Evolutionary conservation across 2,329 filamentous ascomycete species (phyloP), one percentile per base, ranked within the genome.

Genomic region (Penicillium decumbens): DNA sequence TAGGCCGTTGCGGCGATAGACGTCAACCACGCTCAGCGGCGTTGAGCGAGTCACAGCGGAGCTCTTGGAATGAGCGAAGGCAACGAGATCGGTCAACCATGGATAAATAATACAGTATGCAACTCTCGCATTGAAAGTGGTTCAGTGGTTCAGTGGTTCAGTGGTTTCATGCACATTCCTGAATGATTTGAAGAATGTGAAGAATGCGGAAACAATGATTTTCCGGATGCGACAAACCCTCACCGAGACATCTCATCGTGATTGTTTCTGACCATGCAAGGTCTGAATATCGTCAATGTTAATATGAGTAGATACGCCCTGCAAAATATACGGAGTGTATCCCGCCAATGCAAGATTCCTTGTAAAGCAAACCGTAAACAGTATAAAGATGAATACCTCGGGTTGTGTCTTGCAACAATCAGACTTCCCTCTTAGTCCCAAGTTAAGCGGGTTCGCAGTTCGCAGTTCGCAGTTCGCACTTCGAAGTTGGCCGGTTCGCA

Each of bases 81-180:
- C 54, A 56, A 50, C 48, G 33, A 32, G 32, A 18, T 18, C 15
- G 15, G 15, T 18, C 15, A 18, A 18, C 15, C 15, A 18, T 18
- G 15, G 15, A 18, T 18, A 18, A 18, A 18, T 18, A 18, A 18
- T 18, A 18, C 15, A 18, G 15, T 25, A 27, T 54, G 51, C 45
- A 49, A 54, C 47, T 49, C 43, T 55, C 37, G 43, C 49, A 49
- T 55, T n/a, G 37, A 49, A 45, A 52, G 46, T 51, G 45, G 52
- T 18, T 38, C 37, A 25, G 27, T 27, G 15, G 39, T 10, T n/a
- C n/a, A 15, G 30, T 15, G n/a, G 32, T 18, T 7, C 30, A 39
- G 37, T 29, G 23, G 32, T 33, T 38, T 38, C 37, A 47, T 51
- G 49, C 38, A 32, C 53, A 55, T 55, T 55, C 53, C 53, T 32